Evolutionary conservation across 176 grass and related monocot species (phyloP), one percentile per base, ranked within the genome.

Genomic region (Avena insularis): DNA sequence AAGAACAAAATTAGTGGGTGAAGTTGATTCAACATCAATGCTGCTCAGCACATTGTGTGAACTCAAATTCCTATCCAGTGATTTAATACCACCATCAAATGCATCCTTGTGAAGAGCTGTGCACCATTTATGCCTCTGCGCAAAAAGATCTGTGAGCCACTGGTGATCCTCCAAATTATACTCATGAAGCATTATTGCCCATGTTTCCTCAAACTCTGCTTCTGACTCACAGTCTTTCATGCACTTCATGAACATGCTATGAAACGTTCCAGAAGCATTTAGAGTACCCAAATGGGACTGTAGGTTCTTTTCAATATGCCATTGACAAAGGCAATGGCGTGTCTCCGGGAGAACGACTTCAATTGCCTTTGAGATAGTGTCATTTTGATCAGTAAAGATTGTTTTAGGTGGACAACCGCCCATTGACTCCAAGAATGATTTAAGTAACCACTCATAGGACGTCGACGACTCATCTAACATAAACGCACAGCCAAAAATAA

Each of bases 61-160:
- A 38, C 75, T 86, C 58, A 89, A 88, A 86, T 66, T 88, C 75
- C 67, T 92, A 47, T 88, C 77, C 29, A 77, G 57, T 50, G 50
- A 94, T 83, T 89, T 90, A 13, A 96, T 82, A 33, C 92, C 92
- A 80, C 82, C 90, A 80, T 93, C 90, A 90, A 94, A 96, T n/a
- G 79, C 87, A 79, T 92, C 92, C 60, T 90, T 94, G 50, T 90
- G 84, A 90, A 94, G 84, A 71, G 80, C 85, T 69, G 82, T 65
- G 79, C 85, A 93, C 94, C 94, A 96, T 90, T 96, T 96, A 62
- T 88, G 82, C 85, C 94, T 91, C 81, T 88, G 76, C 83, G 94
- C 80, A 71, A 87, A 96, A 33, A 96, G 88, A 80, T 92, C 75
- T 27, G 71, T 80, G 29, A 93, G 86, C 92, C 92, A 94, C 50